Evolutionary conservation across 164 flowering plant genomes (phyloP).

Genomic region (Umbilicus rupestris): DNA sequence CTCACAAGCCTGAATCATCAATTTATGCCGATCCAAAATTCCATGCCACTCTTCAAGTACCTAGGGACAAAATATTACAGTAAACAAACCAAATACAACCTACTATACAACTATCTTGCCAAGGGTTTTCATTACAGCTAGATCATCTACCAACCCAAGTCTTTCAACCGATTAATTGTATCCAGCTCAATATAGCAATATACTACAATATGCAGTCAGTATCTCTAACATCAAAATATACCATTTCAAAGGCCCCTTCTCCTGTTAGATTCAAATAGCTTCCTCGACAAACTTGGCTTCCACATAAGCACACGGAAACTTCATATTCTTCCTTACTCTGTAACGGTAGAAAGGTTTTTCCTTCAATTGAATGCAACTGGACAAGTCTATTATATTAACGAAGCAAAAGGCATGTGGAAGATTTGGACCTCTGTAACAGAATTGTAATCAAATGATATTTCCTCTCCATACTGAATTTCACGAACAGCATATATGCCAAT

Average conservation of each 20-base stretch:
- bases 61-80: constrained; percentile 19
- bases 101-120: neutral
- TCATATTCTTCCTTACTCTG: constrained; percentile 99
- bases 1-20: constrained; percentile 91
- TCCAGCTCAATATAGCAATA: neutral
- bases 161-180: neutral
- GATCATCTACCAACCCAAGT: neutral
- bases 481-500: constrained; percentile 86
- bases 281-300: constrained; percentile 96
- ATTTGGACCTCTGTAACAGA: constrained; percentile 91
- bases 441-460: constrained; percentile 96
- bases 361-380: constrained; percentile 6
- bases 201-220: neutral
- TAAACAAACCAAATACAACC: neutral
- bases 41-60: constrained; percentile 91
- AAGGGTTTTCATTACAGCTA: neutral
- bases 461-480: constrained; percentile 78
- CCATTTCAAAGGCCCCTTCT: constrained; percentile 94
- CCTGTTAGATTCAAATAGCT: constrained; percentile 96
- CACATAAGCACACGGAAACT: constrained; percentile 97
- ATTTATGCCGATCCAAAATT: constrained; percentile 60
- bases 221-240: constrained; percentile 13
- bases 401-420: constrained; percentile 7
- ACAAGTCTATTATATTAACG: neutral
- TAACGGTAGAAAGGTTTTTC: constrained; percentile 7